Conservation (phyloP, 1,284 basidiomycete species). For the Ganoderma meredithae region DNA sequence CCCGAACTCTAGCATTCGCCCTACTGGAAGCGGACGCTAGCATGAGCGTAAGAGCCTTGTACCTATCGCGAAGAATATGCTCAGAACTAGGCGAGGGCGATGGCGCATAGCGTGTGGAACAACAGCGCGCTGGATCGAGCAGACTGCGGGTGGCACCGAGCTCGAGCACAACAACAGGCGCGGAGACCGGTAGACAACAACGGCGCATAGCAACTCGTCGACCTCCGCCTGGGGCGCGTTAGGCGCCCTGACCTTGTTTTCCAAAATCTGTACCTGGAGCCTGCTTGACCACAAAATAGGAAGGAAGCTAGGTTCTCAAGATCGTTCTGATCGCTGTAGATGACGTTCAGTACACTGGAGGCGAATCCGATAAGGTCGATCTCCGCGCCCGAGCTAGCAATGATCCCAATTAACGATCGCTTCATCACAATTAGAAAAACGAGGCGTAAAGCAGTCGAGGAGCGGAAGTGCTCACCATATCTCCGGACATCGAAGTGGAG, state of each 20-base stretch:
- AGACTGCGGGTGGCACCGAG: not conserved
- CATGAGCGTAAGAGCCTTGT: slow-evolving; percentile 12
- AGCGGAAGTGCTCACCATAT: not conserved
- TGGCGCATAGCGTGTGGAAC: slow-evolving; percentile 9
- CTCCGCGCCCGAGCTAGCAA: too few species aligned
- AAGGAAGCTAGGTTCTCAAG: not conserved
- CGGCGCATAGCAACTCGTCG: slow-evolving; percentile 2
- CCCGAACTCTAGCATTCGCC: slow-evolving; percentile 8
- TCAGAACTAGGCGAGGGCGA: slow-evolving; percentile 10
- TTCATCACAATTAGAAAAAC: not conserved
- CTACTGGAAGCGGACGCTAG: slow-evolving; percentile 20
- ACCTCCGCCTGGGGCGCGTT: not conserved
- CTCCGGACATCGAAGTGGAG: not conserved
- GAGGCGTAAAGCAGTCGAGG: not conserved
- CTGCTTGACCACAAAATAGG: not conserved
- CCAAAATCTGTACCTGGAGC: not conserved
- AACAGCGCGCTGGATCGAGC: slow-evolving; percentile 2
- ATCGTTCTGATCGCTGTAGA: not conserved
- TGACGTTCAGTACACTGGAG: not conserved
- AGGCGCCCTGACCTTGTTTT: slow-evolving; percentile 5
- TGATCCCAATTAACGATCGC: not conserved
- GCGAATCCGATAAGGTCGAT: not conserved
- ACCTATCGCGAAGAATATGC: slow-evolving; percentile 14
- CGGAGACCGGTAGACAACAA: slow-evolving; percentile 3
- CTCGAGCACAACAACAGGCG: slow-evolving; percentile 15